Evolutionary conservation across 2,329 filamentous ascomycete species (phyloP), one percentile per base, ranked within the genome.

Genomic region (Aspergillus eucalypticola): DNA sequence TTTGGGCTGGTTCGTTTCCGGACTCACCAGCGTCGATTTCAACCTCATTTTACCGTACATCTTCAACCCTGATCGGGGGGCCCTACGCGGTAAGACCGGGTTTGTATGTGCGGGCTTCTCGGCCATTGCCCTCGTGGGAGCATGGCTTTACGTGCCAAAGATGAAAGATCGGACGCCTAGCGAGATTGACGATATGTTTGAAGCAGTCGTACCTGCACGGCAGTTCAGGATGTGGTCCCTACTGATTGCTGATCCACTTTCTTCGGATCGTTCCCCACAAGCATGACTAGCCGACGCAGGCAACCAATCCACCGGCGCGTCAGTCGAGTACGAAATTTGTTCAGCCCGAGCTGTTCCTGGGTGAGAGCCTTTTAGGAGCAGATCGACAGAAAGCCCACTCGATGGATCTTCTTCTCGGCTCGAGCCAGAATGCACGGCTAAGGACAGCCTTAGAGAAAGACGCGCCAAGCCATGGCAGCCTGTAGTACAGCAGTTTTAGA

Each of bases 131-230:
- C 42, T 66, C 3, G 58, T 72, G 1, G 49, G 79, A 0, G 76
- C 79, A 0, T 86, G 76, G 73, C 71, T 77, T 10, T 73, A 75
- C 38, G 72, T 86, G 0, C 84, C 84, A 0, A 84, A 87, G 67
- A 85, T 84, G 73, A 82, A 81, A 69, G 80, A 80, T 3, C 70
- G 81, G 19, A 80, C 71, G 1, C 72, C 78, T 0, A 73, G 73
- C 39, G 81, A 84, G 64, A 81, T 86, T 59, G 82, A 85, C 67
- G 29, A 56, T 4, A 72, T 76, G 71, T 75, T 76, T 60, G 68
- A 70, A 53, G 39, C 61, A n/a, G 58, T 42, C 2, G 7, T 72
- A 6, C 54, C 64, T 7, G 62, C 69, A 15, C 61, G 67, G 19
- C n/a, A 64, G 29, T 75, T 73, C 52, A 66, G 58, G 46, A 19